Base-by-base conservation (phyloP, 2,329 filamentous ascomycete species). In the Elsinoe batatas region DNA sequence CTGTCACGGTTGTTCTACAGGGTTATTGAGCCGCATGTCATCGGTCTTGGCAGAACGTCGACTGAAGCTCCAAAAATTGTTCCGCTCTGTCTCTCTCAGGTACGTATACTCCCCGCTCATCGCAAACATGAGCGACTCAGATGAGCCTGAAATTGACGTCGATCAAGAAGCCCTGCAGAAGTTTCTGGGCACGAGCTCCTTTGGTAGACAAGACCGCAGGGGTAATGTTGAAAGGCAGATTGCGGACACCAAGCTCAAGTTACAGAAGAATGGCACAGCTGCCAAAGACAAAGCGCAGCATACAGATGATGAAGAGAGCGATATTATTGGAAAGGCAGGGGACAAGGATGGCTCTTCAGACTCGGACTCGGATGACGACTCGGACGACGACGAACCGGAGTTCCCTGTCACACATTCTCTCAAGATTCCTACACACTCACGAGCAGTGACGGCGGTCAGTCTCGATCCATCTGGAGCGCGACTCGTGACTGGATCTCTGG, bases 361-460 rank as follows among this genome's bases (percentile, higher is more conserved):
- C n/a, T 44, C 37, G 3, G 77, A 81, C 47, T 76, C 79, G 18
- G 81, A 82, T 49, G 77, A 81, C 22, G 80, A 81, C 50, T 77
- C 80, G 46, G 75, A 76, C 1, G 82, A 89, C 18, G 87, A 91
- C 30, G 87, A 87, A 47, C 90, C 95, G 64, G 88, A 95, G 63
- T 96, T 85, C 61, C 93, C 93, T 1, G 83, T 94, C 11, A 94
- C 93, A 5, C 93, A 98, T 68, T 91, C 96, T 71, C 80, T 98
- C 68, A 76, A 95, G 26, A 77, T 97, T 67, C 95, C 94, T 72
- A 95, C 91, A 12, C 93, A 98, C 68, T 87, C 93, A 35, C 84
- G 88, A 58, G 83, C 91, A 5, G 82, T 97, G 40, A 96, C 91
- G 5, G 85, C 87, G 0, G 78, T 90, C 56, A 85, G 91, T 1